Evolutionary conservation across 2,329 filamentous ascomycete genomes (phyloP).

Genomic region (Aspergillus sergii): DNA sequence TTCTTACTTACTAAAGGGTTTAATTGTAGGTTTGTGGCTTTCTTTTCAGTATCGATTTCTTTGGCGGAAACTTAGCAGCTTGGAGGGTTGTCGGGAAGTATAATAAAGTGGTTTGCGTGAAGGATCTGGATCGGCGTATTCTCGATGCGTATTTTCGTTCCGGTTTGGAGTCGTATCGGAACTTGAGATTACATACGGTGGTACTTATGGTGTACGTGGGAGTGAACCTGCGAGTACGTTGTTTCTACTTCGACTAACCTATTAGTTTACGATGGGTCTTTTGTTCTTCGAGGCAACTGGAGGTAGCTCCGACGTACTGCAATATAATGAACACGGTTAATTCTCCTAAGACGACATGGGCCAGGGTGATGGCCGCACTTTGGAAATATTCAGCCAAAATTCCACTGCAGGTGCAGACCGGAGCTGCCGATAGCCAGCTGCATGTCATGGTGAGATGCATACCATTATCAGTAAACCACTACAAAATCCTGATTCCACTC

Average conservation of each 20-base stretch:
- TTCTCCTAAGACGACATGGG: background rate
- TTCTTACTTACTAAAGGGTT: background rate
- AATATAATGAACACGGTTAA: background rate
- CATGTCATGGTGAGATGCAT: constrained; percentile 3
- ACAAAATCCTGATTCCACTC: background rate
- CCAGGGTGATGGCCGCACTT: background rate
- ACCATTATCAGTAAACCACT: background rate
- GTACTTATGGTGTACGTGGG: background rate
- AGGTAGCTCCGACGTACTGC: background rate
- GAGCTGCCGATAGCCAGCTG: constrained; percentile 3
- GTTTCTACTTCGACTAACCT: background rate
- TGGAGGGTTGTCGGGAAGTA: background rate
- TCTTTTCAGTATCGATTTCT: background rate
- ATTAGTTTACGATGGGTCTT: background rate
- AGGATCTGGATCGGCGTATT: constrained; percentile 1
- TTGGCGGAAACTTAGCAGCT: constrained; percentile 2
- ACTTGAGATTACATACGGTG: background rate
- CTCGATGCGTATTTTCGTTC: background rate
- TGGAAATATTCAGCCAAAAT: background rate
- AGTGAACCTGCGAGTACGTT: background rate
- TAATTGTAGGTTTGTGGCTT: background rate
- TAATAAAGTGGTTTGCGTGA: background rate
- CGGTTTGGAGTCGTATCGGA: background rate
- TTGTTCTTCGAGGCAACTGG: background rate
- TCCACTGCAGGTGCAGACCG: background rate